Evolutionary conservation across 2,329 filamentous ascomycete genomes (phyloP).

Genomic region (Colletotrichum aenigma): DNA sequence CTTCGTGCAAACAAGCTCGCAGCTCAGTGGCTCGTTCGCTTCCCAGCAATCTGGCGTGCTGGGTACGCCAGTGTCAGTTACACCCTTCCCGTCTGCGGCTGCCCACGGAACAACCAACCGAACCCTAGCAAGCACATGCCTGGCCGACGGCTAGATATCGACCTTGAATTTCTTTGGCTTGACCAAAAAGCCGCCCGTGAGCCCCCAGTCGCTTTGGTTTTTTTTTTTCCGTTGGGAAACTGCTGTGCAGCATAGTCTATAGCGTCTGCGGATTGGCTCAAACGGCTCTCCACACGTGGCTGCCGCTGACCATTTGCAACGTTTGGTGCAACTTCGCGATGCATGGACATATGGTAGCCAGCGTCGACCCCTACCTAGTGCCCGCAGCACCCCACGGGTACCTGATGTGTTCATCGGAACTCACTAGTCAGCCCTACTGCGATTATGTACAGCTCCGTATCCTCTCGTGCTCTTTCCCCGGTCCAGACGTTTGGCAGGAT

Average conservation of each 20-base stretch:
- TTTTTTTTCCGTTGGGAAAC: not conserved
- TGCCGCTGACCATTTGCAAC: not conserved
- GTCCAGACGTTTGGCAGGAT: not conserved
- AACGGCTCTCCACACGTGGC: slow-evolving; percentile 7
- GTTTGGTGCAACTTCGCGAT: slow-evolving; percentile 14
- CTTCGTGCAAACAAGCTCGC: slow-evolving; percentile 19
- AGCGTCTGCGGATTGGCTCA: not conserved
- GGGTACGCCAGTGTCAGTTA: not conserved
- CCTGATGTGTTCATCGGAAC: slow-evolving; percentile 13
- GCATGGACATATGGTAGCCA: not conserved
- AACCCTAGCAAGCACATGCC: slow-evolving; percentile 7
- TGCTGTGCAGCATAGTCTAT: not conserved
- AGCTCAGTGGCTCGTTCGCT: slow-evolving; percentile 14
- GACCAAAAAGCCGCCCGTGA: not conserved
- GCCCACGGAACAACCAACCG: slow-evolving; percentile 9
- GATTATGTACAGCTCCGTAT: slow-evolving; percentile 20
- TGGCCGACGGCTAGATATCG: not conserved
- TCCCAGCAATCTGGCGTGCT: slow-evolving; percentile 1
- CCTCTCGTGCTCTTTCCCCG: not conserved
- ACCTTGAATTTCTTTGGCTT: not conserved
- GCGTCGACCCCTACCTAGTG: not conserved
- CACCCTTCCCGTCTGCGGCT: slow-evolving; percentile 1
- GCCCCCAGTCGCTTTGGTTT: not conserved
- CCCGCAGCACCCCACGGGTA: slow-evolving; percentile 16
- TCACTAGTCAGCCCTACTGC: slow-evolving; percentile 17